Evolutionary conservation across 495 filamentous ascomycete genomes (phyloP), one percentile per base, ranked within the genome.

Genomic region (Aspergillus biplanus): DNA sequence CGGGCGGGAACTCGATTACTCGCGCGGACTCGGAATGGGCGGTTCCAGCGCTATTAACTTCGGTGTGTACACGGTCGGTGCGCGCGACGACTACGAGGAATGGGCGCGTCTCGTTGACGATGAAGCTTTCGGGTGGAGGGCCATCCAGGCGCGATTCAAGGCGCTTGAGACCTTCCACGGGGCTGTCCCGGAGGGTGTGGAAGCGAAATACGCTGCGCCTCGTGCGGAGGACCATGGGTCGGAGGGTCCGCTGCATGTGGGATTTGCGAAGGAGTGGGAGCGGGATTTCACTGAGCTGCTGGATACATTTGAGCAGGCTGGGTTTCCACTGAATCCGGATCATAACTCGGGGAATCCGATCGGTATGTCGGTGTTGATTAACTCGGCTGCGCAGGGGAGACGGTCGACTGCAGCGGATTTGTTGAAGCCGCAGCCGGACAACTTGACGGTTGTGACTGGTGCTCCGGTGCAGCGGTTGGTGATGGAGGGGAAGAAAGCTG

Each of bases 21-120:
- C 80, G 15, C 80, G 87, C 9, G 87, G 87, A 0, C 80, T 80
- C 13, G 84, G 84, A 3, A 73, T 91, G 0, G 87, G 87, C 4
- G 89, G 88, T 0, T 80, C 80, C 27, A 86, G 75, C 37, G 83
- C 83, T 15, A 84, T 90, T 59, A 91, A 91, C 71, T 90, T 89
- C 55, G 82, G 81, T 18, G 73, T 85, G 11, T 90, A 78, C 60
- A 83, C 77, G 12, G 64, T 83, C 9, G 89, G 89, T 6, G 78
- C 85, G 7, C 70, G 74, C 6, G 82, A 83, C 55, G 88, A 91
- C 66, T 90, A 86, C 64, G 80, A 89, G 35, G 75, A 84, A 47
- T 85, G 85, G 85, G 78, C 76, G 1, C 56, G 65, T 7, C 34
- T 67, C 5, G 69, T 79, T 0, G 73, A 55, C 0, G 77, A 83